Evolutionary conservation across 1,139 yeast genomes (phyloP), one percentile per base, ranked within the genome.

Genomic region (Trichomonascaceae sp.): DNA sequence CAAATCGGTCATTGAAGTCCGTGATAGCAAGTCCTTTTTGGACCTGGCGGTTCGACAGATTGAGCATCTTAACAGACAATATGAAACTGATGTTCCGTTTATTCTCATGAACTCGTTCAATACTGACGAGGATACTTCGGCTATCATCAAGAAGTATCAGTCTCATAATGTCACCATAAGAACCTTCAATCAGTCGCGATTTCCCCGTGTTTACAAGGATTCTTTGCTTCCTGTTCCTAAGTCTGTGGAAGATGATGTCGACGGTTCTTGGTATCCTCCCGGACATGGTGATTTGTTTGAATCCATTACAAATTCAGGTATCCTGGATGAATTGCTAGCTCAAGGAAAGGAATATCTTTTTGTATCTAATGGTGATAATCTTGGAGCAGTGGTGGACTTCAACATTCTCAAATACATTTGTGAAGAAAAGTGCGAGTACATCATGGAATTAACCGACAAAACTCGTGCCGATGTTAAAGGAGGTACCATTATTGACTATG

Each of bases 391-490:
- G 43, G 99, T 93, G 54, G 98, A 95, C 71, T 79, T 89, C 66
- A 84, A 86, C 72, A 88, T 93, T 63, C 80, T 93, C 69, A 84
- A 86, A 71, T 97, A 93, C 77, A 91, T 93, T 96, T 74, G 89
- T 61, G 95, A 87, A 66, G 82, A 96, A 49, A 85, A 85, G 53
- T 83, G 96, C 55, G 98, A 95, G 76, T 93, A 91, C 73, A 85
- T 93, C 66, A 93, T 93, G 99, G 99, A 93, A 76, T 82, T 93
- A 72, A 95, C 99, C 57, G 96, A 93, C 75, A 93, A 93, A 79
- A 93, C 99, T 54, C 85, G 99, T 74, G 99, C 99, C 49, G 99
- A 93, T 73, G 99, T 93, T 68, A 93, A 93, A 77, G 99, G 99
- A 78, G 99, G 99, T 79, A 93, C 99, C 63, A 82, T 93, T 71